Conservation (phyloP, 148 eudicot species). For the Dianthus caryophyllus region DNA sequence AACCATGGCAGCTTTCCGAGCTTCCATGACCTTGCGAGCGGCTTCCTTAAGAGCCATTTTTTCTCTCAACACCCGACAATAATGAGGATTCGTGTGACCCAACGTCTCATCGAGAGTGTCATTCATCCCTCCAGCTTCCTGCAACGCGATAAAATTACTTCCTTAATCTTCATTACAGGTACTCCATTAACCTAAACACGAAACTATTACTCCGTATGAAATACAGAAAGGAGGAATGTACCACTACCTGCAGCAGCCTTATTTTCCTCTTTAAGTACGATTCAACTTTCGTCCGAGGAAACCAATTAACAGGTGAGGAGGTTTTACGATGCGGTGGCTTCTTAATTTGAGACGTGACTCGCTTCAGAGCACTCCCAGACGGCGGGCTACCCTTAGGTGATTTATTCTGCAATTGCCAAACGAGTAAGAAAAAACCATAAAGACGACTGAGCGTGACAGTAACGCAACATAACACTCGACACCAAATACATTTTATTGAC, state of each 20-base stretch:
- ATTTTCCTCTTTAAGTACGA: slow-evolving; percentile 82
- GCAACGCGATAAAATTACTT: slow-evolving; percentile 8
- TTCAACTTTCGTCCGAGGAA: slow-evolving; percentile 78
- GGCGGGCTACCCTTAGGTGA: slow-evolving; percentile 52
- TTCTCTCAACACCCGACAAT: slow-evolving; percentile 70
- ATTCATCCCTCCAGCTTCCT: slow-evolving; percentile 93
- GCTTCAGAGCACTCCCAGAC: slow-evolving; percentile 43
- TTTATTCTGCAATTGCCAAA: slow-evolving; percentile 39
- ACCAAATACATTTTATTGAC: too few species aligned
- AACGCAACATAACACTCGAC: too few species aligned
- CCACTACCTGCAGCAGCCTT: slow-evolving; percentile 58
- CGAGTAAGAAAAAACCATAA: not conserved
- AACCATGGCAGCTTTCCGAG: slow-evolving; percentile 89
- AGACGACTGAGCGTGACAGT: too few species aligned
- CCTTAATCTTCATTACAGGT: not conserved
- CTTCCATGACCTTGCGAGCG: slow-evolving; percentile 73
- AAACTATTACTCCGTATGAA: too few species aligned
- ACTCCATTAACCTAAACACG: too few species aligned
- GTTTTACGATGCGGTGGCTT: slow-evolving; percentile 66
- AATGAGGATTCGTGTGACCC: slow-evolving; percentile 87
- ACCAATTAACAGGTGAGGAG: slow-evolving; percentile 90
- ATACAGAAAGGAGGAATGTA: too few species aligned
- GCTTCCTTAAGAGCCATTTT: slow-evolving; percentile 84
- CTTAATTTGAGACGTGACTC: slow-evolving; percentile 60
- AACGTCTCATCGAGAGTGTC: slow-evolving; percentile 86